These are phyloP conservation scores for Scheffersomyces cryptocercus DNA, from an alignment of 1,139 yeast genomes.

Conservation along the genomic window DNA sequence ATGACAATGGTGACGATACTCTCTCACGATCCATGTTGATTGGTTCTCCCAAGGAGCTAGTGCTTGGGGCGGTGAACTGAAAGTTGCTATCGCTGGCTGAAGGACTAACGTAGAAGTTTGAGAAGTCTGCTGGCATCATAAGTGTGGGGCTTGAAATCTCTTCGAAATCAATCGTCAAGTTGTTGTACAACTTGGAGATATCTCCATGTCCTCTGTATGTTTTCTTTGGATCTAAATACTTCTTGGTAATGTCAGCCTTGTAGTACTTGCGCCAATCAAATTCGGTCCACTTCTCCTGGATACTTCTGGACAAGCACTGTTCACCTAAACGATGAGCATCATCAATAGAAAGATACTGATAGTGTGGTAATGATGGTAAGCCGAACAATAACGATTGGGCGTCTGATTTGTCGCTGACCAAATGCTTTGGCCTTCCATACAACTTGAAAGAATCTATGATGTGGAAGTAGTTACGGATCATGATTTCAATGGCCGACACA, in stretches of 20 bases:
- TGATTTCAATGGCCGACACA: constrained; percentile 56
- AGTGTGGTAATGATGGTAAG: constrained; percentile 57
- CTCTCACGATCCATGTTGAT: background rate
- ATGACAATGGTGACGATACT: background rate
- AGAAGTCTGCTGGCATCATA: constrained; percentile 1
- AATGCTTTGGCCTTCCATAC: constrained; percentile 56
- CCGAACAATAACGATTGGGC: constrained; percentile 52
- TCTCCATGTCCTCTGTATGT: constrained; percentile 35
- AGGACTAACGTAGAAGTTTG: background rate
- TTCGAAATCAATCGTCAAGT: constrained; percentile 23
- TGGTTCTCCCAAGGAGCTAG: background rate
- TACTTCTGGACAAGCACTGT: constrained; percentile 28
- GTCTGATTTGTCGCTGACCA: constrained; percentile 47
- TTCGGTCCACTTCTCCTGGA: constrained; percentile 37
- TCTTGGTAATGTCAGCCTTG: constrained; percentile 18
- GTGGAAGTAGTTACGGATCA: constrained; percentile 55
- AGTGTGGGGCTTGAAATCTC: constrained; percentile 19
- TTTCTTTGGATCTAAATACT: constrained; percentile 7
- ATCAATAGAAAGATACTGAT: constrained; percentile 45
- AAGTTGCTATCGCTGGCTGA: background rate
- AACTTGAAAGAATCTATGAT: constrained; percentile 54
- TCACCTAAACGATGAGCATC: constrained; percentile 39
- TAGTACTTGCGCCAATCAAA: constrained; percentile 42
- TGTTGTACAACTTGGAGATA: constrained; percentile 30
- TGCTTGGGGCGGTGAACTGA: background rate